Conservation (phyloP, 768 basidiomycete genomes). For the Cyathus striatus region DNA sequence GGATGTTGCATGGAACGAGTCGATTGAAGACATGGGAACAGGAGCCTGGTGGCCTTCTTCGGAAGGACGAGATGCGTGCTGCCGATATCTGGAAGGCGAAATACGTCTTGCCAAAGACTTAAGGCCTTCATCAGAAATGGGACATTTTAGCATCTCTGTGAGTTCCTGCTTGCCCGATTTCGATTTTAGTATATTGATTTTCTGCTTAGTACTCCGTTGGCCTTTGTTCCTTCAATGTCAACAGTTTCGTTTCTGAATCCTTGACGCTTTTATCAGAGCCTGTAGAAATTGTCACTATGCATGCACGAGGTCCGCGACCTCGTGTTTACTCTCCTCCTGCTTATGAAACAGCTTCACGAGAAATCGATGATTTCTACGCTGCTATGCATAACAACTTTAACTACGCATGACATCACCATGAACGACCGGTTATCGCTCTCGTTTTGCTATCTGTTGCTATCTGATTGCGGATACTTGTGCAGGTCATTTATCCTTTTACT, state of each 20-base stretch:
- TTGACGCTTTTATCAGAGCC: conserved; percentile 39
- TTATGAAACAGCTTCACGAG: conserved; percentile 31
- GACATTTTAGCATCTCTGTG: conserved; percentile 47
- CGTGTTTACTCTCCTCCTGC: conserved; percentile 46
- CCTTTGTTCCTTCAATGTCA: conserved; percentile 37
- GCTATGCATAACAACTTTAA: conserved; percentile 7
- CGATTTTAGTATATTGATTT: conserved; percentile 4
- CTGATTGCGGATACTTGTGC: no score
- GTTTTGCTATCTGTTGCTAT: no score
- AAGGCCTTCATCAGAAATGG: conserved; percentile 43
- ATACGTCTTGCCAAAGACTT: conserved; percentile 47
- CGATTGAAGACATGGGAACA: conserved; percentile 34
- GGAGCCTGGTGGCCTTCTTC: conserved; percentile 46
- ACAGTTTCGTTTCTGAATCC: conserved; percentile 30
- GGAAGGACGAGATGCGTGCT: conserved; percentile 19
- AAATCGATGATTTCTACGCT: conserved; percentile 21
- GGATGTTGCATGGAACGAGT: conserved; percentile 41
- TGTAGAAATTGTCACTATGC: conserved; percentile 48
- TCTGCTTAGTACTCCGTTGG: conserved; percentile 39
- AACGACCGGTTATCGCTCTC: conserved; percentile 1
- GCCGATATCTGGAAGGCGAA: conserved; percentile 46
- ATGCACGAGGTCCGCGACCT: conserved; percentile 44
- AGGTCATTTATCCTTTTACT: no score
- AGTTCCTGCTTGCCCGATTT: conserved; percentile 16
- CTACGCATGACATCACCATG: no score